These are phyloP conservation scores for Vaccinium myrtillus DNA, from an alignment of 148 eudicot genomes.

Conservation along the genomic window DNA sequence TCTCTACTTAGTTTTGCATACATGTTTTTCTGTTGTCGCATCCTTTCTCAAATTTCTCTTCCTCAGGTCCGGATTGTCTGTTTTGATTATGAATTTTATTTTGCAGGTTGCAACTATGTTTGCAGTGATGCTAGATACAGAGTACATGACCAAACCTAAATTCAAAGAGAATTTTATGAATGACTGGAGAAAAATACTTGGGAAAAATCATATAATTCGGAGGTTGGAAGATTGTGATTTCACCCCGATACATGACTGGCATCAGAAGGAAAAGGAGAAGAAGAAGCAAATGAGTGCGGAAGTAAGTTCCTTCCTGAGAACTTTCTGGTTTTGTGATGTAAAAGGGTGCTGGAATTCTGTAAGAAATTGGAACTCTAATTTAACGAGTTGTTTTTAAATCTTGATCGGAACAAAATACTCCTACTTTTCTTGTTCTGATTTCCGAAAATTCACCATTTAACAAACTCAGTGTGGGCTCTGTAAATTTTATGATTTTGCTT, in stretches of 20 bases:
- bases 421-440: neutral
- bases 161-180: slow-evolving; percentile 85
- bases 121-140: slow-evolving; percentile 95
- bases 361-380: neutral
- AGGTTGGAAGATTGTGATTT: slow-evolving; percentile 86
- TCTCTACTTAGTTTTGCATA: neutral
- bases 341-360: neutral
- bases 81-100: slow-evolving; percentile 21
- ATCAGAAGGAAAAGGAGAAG: slow-evolving; percentile 90
- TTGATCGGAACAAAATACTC: neutral
- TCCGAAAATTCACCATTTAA: neutral
- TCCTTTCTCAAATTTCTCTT: neutral
- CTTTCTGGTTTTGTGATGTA: slow-evolving; percentile 12
- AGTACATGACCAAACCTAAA: slow-evolving; percentile 65
- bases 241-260: slow-evolving; percentile 83
- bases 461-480: neutral
- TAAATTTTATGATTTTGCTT: neutral
- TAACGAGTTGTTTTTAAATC: neutral
- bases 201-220: slow-evolving; percentile 83
- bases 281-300: slow-evolving; percentile 93
- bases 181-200: slow-evolving; percentile 93
- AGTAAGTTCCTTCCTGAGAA: slow-evolving; percentile 41
- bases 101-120: slow-evolving; percentile 96
- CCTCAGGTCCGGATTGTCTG: neutral
- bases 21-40: neutral